A percentile compares a stretch with the other conserved stretches of the same genome.
phyloP scores from a whole-genome alignment of 257 asterid genomes.

The Marsdenia floribunda region DNA sequence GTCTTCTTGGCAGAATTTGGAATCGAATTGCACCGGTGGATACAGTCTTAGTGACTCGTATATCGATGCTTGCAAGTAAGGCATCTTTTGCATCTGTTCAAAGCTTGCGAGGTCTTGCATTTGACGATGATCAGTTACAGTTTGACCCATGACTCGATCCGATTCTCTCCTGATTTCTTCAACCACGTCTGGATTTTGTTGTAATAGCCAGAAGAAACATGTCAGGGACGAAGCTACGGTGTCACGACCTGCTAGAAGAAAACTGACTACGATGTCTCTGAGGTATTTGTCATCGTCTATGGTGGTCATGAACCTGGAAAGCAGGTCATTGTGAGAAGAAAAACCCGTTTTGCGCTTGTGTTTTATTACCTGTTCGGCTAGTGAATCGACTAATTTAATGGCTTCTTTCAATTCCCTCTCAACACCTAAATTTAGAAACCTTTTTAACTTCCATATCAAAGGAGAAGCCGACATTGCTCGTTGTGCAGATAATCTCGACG shows the following conservation, averaged over 20 bases:
- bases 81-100: slow-evolving; percentile 43
- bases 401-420: slow-evolving; percentile 59
- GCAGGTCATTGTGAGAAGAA: slow-evolving; percentile 27
- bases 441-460: slow-evolving; percentile 57
- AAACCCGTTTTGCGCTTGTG: slow-evolving; percentile 24
- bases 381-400: slow-evolving; percentile 32
- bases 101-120: slow-evolving; percentile 13
- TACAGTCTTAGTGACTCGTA: slow-evolving; percentile 64
- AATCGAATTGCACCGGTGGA: slow-evolving; percentile 86
- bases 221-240: slow-evolving; percentile 66
- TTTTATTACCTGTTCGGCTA: slow-evolving; percentile 29
- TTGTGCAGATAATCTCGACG: slow-evolving; percentile 62
- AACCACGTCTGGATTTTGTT: slow-evolving; percentile 18
- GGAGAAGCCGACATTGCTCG: slow-evolving; percentile 61
- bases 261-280: slow-evolving; percentile 64
- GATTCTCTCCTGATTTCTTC: slow-evolving; percentile 33
- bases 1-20: slow-evolving; percentile 51
- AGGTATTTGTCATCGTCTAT: slow-evolving; percentile 44
- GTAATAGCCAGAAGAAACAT: slow-evolving; percentile 51
- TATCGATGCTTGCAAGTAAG: slow-evolving; percentile 55
- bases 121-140: too few relatives aligned
- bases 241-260: slow-evolving; percentile 75
- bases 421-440: slow-evolving; percentile 47
- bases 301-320: slow-evolving; percentile 57
- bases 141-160: slow-evolving; percentile 24